Base-by-base conservation (phyloP, 1,284 basidiomycete genomes). In the Sanguinoderma infundibulare region DNA sequence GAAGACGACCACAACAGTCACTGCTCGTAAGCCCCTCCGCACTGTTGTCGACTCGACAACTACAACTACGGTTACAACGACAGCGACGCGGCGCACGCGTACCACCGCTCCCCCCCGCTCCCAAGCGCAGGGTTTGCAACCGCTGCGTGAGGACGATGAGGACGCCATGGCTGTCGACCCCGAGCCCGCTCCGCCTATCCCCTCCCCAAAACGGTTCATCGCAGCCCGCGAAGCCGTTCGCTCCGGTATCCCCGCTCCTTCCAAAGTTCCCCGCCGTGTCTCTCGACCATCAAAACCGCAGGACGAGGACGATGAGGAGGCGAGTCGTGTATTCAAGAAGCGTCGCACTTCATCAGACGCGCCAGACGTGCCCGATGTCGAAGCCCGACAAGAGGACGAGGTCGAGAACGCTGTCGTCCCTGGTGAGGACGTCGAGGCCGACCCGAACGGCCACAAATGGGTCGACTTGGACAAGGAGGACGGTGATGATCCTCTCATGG, bases 401-500 rank as follows among this genome's bases (percentile, higher is more conserved):
- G 70, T 73, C 15, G 76, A 80, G 57, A 75, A 79, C n/a, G 72
- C 69, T 8, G 69, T 72, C 10, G 61, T 65, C 39, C 55, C 63
- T 24, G 64, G 65, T 30, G 68, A 69, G 39, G 72, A 74, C 20
- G 70, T 68, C 8, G 74, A 89, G 69, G 87, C 83, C 0, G 87
- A 90, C 63, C 86, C 87, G 3, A 77, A 88, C 49, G 79, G 81
- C 22, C 78, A 82, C n/a, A 73, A 81, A 24, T 92, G 91, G 95
- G 90, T 92, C 35, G 96, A 98, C 73, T 83, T 98, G 20, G 97
- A 98, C 70, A 90, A 88, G 3, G 96, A 96, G 59, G 97, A 99
- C 73, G 84, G 79, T n/a, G 95, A 96, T 60, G 97, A 99, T 74
- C 96, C 96, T 15, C 79, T 94, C 62, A 98, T 98, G 96, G 96